Percentiles rank a stretch among this genome's conserved stretches.
These are phyloP conservation scores for Aurifilum marmelostoma DNA, from an alignment of 2,329 filamentous ascomycete species.

Conservation along the genomic window DNA sequence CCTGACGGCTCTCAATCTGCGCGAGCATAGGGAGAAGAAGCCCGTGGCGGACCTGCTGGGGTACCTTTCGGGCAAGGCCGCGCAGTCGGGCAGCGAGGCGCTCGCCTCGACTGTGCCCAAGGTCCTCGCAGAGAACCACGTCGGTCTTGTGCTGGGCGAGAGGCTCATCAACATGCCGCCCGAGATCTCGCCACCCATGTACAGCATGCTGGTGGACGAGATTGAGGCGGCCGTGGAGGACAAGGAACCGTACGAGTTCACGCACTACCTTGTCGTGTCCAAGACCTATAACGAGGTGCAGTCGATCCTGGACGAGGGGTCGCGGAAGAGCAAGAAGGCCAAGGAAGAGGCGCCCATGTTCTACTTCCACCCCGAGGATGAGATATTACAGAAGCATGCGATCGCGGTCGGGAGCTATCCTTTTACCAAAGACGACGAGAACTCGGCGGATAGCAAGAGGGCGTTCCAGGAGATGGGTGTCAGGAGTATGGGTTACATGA, in stretches of 20 bases:
- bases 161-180: slow-evolving; percentile 96
- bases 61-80: slow-evolving; percentile 68
- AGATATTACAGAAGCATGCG: slow-evolving; percentile 79
- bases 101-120: slow-evolving; percentile 59
- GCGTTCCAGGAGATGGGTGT: slow-evolving; percentile 94
- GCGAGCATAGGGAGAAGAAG: slow-evolving; percentile 75
- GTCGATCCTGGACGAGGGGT: slow-evolving; percentile 73
- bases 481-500: slow-evolving; percentile 79
- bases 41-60: slow-evolving; percentile 70
- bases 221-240: slow-evolving; percentile 86
- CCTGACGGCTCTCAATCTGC: slow-evolving; percentile 82
- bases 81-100: slow-evolving; percentile 53
- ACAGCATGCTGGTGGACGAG: slow-evolving; percentile 91
- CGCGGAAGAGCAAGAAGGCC: slow-evolving; percentile 68
- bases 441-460: slow-evolving; percentile 85
- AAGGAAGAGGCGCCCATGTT: slow-evolving; percentile 66
- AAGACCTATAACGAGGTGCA: slow-evolving; percentile 91
- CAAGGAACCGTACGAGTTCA: slow-evolving; percentile 89
- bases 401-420: slow-evolving; percentile 70
- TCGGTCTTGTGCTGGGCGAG: slow-evolving; percentile 89
- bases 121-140: slow-evolving; percentile 64
- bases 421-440: slow-evolving; percentile 81
- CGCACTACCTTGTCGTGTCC: slow-evolving; percentile 88
- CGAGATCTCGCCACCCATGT: slow-evolving; percentile 90
- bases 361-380: slow-evolving; percentile 96